Evolutionary conservation across 2,329 filamentous ascomycete genomes (phyloP).

Genomic region (Venturia aucupariae): DNA sequence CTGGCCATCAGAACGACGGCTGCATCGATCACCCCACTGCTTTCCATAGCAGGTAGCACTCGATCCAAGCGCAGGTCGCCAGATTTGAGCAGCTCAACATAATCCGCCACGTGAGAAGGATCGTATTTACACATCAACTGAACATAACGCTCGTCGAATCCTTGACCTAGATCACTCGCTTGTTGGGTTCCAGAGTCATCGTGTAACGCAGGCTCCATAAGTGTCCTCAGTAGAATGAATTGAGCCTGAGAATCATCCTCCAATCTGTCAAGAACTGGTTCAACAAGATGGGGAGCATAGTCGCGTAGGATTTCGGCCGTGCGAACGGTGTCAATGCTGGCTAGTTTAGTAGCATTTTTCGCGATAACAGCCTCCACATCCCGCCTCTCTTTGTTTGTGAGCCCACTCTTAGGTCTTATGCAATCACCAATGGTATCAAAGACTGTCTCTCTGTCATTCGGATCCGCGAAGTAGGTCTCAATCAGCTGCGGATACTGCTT

Average conservation of each 20-base stretch:
- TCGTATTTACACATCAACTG: conserved; percentile 86
- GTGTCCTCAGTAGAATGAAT: conserved; percentile 64
- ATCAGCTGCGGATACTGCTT: conserved; percentile 72
- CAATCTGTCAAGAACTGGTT: conserved; percentile 54
- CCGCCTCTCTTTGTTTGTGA: conserved; percentile 60
- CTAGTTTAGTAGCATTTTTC: conserved; percentile 55
- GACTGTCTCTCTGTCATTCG: conserved; percentile 61
- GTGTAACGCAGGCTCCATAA: conserved; percentile 54
- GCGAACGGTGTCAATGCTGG: conserved; percentile 54
- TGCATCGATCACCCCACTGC: conserved; percentile 82
- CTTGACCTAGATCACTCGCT: conserved; percentile 32
- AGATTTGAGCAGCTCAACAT: conserved; percentile 65
- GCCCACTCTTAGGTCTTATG: conserved; percentile 52
- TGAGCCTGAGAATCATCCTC: conserved; percentile 54
- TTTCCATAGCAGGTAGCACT: conserved; percentile 79
- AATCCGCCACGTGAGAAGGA: conserved; percentile 72
- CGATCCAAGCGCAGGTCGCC: conserved; percentile 70
- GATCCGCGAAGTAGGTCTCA: conserved; percentile 76
- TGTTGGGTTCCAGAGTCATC: not conserved
- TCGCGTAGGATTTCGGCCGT: conserved; percentile 57
- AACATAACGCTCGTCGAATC: conserved; percentile 74
- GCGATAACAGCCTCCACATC: conserved; percentile 62
- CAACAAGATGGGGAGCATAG: conserved; percentile 56
- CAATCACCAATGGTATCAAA: conserved; percentile 75
- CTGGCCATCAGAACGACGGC: conserved; percentile 84